phyloP scores from a whole-genome alignment of 176 grass and related monocot species.

The Aegilops bicornis region DNA sequence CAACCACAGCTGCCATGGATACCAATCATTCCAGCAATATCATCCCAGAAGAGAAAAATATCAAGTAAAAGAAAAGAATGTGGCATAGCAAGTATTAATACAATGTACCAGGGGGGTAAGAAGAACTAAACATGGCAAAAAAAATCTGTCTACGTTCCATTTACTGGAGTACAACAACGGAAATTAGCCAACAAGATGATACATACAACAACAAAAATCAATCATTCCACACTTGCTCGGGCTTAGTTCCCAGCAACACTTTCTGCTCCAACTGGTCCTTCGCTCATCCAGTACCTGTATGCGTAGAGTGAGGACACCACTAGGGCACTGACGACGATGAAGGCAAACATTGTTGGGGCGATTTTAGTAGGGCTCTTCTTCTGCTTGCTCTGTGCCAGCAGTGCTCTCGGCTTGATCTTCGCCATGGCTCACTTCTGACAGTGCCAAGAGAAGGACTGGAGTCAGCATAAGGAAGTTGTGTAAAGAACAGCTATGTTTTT shows the following conservation, averaged over 20 bases:
- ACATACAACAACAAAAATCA: slow-evolving; percentile 38
- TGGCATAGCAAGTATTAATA: not conserved
- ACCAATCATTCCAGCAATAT: not conserved
- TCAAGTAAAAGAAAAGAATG: not conserved
- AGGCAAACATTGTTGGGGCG: slow-evolving; percentile 45
- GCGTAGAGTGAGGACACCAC: slow-evolving; percentile 44
- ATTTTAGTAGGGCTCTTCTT: slow-evolving; percentile 68
- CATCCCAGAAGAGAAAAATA: not conserved
- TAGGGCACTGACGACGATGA: slow-evolving; percentile 33
- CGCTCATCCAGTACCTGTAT: slow-evolving; percentile 53
- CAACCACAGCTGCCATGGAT: not conserved
- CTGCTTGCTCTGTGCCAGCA: slow-evolving; percentile 75
- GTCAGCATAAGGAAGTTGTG: not conserved
- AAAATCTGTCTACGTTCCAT: slow-evolving; percentile 7
- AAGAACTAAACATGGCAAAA: slow-evolving; percentile 4
- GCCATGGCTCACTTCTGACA: slow-evolving; percentile 44
- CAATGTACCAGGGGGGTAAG: not conserved
- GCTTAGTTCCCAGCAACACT: slow-evolving; percentile 49
- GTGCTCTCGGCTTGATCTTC: slow-evolving; percentile 67
- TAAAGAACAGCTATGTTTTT: not conserved
- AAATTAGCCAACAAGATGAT: slow-evolving; percentile 34
- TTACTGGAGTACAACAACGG: slow-evolving; percentile 8
- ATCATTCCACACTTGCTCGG: not conserved
- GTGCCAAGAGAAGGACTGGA: not conserved
- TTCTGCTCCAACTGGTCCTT: slow-evolving; percentile 18